These are phyloP conservation scores for Mycena haematopus DNA, from an alignment of 768 basidiomycete species.

Conservation along the genomic window DNA sequence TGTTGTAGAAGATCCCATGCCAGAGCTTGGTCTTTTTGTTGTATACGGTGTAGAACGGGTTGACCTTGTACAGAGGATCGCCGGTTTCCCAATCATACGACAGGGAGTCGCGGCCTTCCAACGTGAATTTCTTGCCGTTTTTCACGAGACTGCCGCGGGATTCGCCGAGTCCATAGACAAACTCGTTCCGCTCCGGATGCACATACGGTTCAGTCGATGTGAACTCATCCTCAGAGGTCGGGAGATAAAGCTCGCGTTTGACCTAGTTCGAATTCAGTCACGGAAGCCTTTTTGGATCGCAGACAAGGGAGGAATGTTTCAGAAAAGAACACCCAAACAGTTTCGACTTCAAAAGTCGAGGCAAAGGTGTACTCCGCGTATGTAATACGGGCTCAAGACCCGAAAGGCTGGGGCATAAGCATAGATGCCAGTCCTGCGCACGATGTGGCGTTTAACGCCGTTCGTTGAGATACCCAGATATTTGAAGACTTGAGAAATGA, in stretches of 20 bases:
- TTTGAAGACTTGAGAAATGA: too few species aligned
- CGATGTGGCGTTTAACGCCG: too few species aligned
- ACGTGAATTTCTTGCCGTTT: slow-evolving; percentile 26
- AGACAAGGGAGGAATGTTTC: too few species aligned
- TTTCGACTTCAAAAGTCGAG: too few species aligned
- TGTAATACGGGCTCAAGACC: too few species aligned
- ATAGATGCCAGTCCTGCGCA: too few species aligned
- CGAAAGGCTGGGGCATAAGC: too few species aligned
- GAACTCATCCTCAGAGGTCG: slow-evolving; percentile 28
- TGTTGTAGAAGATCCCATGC: slow-evolving; percentile 31
- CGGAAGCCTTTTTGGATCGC: too few species aligned
- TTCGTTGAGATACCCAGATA: too few species aligned
- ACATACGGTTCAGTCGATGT: slow-evolving; percentile 21
- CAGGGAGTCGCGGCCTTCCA: slow-evolving; percentile 28
- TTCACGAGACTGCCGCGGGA: slow-evolving; percentile 29
- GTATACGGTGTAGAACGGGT: slow-evolving; percentile 31
- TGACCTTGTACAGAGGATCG: slow-evolving; percentile 29
- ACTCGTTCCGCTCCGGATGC: slow-evolving; percentile 28
- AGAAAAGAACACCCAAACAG: too few species aligned
- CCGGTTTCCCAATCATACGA: slow-evolving; percentile 31
- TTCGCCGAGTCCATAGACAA: slow-evolving; percentile 29
- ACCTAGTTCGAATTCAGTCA: slow-evolving; percentile 5
- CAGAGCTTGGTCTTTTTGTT: slow-evolving; percentile 30
- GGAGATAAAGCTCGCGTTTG: slow-evolving; percentile 27
- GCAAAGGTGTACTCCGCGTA: too few species aligned